A percentile compares a stretch with the other conserved stretches of the same genome.
These are phyloP conservation scores for Mesotaenium endlicherianum DNA, from an alignment of 139 green algal genomes.

Conservation along the genomic window DNA sequence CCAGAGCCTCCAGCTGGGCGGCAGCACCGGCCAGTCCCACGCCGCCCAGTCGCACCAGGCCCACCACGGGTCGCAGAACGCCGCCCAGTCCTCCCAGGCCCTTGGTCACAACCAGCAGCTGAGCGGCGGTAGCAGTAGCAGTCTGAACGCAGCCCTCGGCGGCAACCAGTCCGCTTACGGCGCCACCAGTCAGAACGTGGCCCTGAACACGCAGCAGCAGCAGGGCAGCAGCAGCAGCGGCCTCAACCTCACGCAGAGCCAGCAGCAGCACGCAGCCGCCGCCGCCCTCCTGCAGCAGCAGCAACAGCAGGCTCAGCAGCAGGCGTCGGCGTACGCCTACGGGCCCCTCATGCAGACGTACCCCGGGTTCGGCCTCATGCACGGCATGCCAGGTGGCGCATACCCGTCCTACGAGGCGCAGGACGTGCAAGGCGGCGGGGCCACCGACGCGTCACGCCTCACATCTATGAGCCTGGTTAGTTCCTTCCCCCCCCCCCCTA, in stretches of 20 bases:
- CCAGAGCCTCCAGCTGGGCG: too few species aligned
- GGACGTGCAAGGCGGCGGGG: not conserved
- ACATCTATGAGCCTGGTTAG: conserved; percentile 1
- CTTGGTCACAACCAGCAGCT: too few species aligned
- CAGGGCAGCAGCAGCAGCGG: not conserved
- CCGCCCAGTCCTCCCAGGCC: too few species aligned
- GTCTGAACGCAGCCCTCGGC: too few species aligned
- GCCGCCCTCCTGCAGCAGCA: not conserved
- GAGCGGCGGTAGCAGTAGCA: too few species aligned
- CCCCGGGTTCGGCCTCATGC: not conserved
- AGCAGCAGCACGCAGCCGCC: not conserved
- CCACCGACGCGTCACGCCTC: not conserved
- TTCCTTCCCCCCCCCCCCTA: too few species aligned
- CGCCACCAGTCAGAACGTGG: too few species aligned
- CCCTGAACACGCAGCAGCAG: not conserved
- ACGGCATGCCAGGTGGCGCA: not conserved
- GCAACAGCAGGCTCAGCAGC: conserved; percentile 2
- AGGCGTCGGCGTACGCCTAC: not conserved
- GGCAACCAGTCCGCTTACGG: too few species aligned
- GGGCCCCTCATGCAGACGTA: not conserved
- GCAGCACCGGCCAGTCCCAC: too few species aligned
- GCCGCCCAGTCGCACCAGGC: too few species aligned
- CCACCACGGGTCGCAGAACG: too few species aligned
- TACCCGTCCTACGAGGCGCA: not conserved
- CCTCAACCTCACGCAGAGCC: not conserved